Evolutionary conservation across 225 moss, liverwort and hornwort genomes (phyloP), one percentile per base, ranked within the genome.

Genomic region (Anthoceros angustus): DNA sequence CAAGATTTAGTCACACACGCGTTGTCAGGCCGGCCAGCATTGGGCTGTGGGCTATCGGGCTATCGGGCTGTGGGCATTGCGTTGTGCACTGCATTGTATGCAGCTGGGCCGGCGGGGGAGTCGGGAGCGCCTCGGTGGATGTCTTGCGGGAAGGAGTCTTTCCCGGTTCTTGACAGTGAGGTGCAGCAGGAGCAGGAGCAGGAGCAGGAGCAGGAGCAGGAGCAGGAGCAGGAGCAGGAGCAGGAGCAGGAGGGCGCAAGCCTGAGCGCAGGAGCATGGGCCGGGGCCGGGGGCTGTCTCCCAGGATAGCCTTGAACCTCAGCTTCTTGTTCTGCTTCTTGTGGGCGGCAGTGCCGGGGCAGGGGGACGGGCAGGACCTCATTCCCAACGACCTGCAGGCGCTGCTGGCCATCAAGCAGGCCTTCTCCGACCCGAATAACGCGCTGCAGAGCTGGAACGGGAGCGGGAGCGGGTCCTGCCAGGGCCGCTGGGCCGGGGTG

Each of bases 381-480:
- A 15, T 20, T 8, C 8, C 16, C 14, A 23, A 55, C 55, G n/a
- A 55, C 14, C 14, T 55, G 55, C n/a, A 55, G 14, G 55, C 55
- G 55, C 55, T 55, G 55, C 55, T 55, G 55, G 55, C 55, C 55
- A 55, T 55, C 55, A 55, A 55, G 14, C n/a, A 18, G 10, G 8
- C 55, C 15, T n/a, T 55, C 15, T 5, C 55, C n/a, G 55, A 55
- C 4, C 55, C 55, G 8, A 7, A 9, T n/a, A 23, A 15, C 10
- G 55, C 18, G 55, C 55, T 55, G 55, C 15, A 15, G 55, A 55
- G 55, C 55, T 55, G 55, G 55, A 55, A 55, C 55, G 55, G n/a
- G 55, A 55, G 0, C n/a, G 55, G 15, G 14, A 15, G 7, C 14
- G 55, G 55, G 55, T 4, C 55, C n/a, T 55, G 55, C 55, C 15